Base-by-base conservation (phyloP, 106 monocot species). In the Allium fistulosum region DNA sequence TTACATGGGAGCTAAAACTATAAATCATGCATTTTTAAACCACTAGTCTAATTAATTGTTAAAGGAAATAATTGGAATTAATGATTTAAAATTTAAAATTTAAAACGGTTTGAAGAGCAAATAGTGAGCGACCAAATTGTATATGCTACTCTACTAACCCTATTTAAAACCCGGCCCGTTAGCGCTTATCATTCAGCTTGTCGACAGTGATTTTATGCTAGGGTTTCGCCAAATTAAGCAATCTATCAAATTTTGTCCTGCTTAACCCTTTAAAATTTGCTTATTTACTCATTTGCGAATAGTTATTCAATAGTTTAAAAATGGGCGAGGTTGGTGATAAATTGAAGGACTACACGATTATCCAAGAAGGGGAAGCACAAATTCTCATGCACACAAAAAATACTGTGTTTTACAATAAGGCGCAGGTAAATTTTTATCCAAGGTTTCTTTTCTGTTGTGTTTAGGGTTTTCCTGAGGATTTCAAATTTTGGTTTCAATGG, bases 341-440 rank as follows among this genome's bases (percentile, higher is more conserved):
- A 71, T 77, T 84, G 10, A 80, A 85, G 65, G 82, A 69, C 16
- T 85, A 85, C 70, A 74, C 70, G 9, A 62, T 92, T n/a, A 78
- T 82, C 55, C 87, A 78, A 77, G 94, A 94, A 79, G 94, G 94
- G 22, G 94, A 94, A 58, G 90, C 90, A 8, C 84, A 94, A 79
- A 94, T 94, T 11, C 83, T 94, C 47, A 83, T 94, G 83, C 87
- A 83, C 61, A 58, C 73, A 2, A 80, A 64, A 62, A 94, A 94
- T 65, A 72, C 61, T 17, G 90, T 94, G 57, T 94, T 94, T 78
- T 94, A 63, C 81, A 90, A 94, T 62, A 87, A 87, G 53, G 85
- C 87, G 27, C 94, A 94, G 90, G 94, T 94, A 10, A 53, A 53
- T 10, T 53, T 53, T 13, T 22, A 22, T 22, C 22, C 22, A 22